phyloP scores from a whole-genome alignment of 1,139 yeast species.

The Blastobotrys buckinghamii region DNA sequence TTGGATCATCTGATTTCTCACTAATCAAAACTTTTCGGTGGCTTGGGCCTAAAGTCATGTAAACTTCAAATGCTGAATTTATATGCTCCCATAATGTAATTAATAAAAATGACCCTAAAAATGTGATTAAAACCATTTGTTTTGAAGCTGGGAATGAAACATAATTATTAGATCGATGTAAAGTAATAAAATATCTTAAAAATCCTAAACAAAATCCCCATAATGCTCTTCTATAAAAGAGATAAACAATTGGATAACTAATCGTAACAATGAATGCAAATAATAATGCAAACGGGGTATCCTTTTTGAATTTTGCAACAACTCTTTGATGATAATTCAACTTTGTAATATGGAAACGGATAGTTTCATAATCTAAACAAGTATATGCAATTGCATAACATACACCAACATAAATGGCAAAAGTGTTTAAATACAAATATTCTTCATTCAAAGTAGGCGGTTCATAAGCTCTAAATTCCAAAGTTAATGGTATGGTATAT shows the following conservation, averaged over 20 bases:
- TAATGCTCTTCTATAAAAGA: conserved; percentile 39
- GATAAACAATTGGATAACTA: conserved; percentile 39
- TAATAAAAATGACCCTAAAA: conserved; percentile 39
- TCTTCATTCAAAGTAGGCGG: conserved; percentile 58
- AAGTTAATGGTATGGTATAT: conserved; percentile 23
- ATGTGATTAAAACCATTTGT: conserved; percentile 34
- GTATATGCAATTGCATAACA: conserved; percentile 51
- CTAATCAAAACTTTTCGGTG: conserved; percentile 70
- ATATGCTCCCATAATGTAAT: conserved; percentile 53
- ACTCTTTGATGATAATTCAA: conserved; percentile 32
- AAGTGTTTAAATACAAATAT: conserved; percentile 49
- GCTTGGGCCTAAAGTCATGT: conserved; percentile 76
- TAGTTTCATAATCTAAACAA: conserved; percentile 53
- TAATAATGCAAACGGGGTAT: conserved; percentile 38
- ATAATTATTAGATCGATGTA: conserved; percentile 34
- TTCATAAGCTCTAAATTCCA: conserved; percentile 36
- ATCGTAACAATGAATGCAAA: conserved; percentile 34
- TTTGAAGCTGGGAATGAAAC: conserved; percentile 37
- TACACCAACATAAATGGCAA: conserved; percentile 38
- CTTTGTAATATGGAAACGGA: conserved; percentile 39
- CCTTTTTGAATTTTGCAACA: conserved; percentile 31
- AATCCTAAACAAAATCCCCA: conserved; percentile 38
- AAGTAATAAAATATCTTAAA: conserved; percentile 28
- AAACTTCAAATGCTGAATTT: conserved; percentile 62
- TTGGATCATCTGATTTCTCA: conserved; percentile 52